Evolutionary conservation across 352 stramenopile species (phyloP).

Genomic region (Phytopythium aichiense): DNA sequence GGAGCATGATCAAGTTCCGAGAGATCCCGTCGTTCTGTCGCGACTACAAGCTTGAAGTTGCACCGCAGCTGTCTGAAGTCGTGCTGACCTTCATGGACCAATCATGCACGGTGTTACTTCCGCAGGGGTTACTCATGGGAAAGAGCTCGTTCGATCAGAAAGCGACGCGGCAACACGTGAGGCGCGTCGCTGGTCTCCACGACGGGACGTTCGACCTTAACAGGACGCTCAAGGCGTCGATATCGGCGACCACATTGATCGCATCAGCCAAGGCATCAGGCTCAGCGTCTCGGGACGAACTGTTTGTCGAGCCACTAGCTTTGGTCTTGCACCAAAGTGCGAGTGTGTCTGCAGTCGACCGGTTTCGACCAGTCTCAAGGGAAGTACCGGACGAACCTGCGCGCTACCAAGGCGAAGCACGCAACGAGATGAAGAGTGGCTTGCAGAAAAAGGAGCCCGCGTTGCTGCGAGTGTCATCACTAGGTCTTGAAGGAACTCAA

Average conservation of each 20-base stretch:
- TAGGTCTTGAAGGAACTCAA: background rate
- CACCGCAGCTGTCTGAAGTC: conserved; percentile 34
- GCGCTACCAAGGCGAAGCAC: background rate
- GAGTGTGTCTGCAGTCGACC: conserved; percentile 34
- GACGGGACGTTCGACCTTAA: conserved; percentile 40
- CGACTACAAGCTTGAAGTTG: conserved; percentile 77
- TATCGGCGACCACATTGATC: conserved; percentile 49
- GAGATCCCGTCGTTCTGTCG: conserved; percentile 71
- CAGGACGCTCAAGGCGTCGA: conserved; percentile 20
- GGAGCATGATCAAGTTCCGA: conserved; percentile 49
- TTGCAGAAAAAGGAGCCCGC: conserved; percentile 2
- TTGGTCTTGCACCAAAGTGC: conserved; percentile 27
- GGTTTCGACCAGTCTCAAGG: conserved; percentile 32
- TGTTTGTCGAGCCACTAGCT: conserved; percentile 31
- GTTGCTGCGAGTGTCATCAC: conserved; percentile 13
- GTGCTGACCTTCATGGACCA: conserved; percentile 54
- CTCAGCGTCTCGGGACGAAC: conserved; percentile 8
- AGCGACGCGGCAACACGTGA: conserved; percentile 28
- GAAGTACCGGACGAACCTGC: conserved; percentile 2
- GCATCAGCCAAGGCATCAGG: background rate
- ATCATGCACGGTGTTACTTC: conserved; percentile 53
- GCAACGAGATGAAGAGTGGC: background rate
- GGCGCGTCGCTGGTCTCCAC: conserved; percentile 41
- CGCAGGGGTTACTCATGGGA: conserved; percentile 45
- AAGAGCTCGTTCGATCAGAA: conserved; percentile 51